A percentile compares a stretch with the other conserved stretches of the same genome.
Conservation (phyloP, 352 stramenopile genomes). For the Globisporangium okanoganense region DNA sequence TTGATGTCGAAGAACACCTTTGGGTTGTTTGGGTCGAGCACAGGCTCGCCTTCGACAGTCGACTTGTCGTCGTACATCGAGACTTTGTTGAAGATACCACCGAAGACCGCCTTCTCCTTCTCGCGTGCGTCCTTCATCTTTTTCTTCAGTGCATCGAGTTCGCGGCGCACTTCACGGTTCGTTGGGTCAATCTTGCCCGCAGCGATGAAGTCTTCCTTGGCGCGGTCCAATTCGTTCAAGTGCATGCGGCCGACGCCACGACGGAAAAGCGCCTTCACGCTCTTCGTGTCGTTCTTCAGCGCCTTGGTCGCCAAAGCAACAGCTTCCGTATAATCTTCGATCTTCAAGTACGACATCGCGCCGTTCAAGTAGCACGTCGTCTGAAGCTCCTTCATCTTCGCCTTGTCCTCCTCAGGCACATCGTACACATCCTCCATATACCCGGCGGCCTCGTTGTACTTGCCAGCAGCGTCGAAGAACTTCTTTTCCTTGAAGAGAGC, state of each 20-base stretch:
- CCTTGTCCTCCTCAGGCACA: conserved; percentile 80
- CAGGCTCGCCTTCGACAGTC: conserved; percentile 50
- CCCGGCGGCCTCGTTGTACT: conserved; percentile 72
- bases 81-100: conserved; percentile 94
- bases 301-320: conserved; percentile 74
- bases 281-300: conserved; percentile 77
- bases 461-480: conserved; percentile 82
- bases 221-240: conserved; percentile 80
- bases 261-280: conserved; percentile 84
- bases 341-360: conserved; percentile 95
- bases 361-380: conserved; percentile 92
- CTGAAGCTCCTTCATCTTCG: conserved; percentile 83
- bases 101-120: conserved; percentile 96
- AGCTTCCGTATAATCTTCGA: conserved; percentile 87
- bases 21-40: conserved; percentile 86
- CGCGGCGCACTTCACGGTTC: conserved; percentile 81
- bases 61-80: conserved; percentile 98
- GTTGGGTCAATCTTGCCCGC: conserved; percentile 74
- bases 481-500: conserved; percentile 91
- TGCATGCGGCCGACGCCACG: conserved; percentile 81
- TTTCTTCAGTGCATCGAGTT: conserved; percentile 75
- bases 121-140: conserved; percentile 90
- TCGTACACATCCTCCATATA: conserved; percentile 90
- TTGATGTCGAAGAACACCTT: conserved; percentile 98
- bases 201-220: conserved; percentile 85